Evolutionary conservation across 2,329 filamentous ascomycete species (phyloP).

Genomic region (Bipolaris oryzae): DNA sequence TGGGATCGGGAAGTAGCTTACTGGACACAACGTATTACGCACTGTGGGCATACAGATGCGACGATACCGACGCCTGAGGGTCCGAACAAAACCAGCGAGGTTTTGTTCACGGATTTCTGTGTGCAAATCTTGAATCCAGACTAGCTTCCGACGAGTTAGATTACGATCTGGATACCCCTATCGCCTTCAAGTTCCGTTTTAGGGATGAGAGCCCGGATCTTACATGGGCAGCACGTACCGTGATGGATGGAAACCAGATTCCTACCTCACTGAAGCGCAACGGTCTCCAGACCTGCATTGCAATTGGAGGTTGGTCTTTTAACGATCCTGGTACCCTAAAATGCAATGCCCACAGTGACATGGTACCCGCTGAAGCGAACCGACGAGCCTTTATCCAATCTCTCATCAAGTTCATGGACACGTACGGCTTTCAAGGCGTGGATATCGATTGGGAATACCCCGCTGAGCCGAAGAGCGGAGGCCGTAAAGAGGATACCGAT

Average conservation of each 20-base stretch:
- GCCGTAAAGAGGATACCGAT: conserved; percentile 41
- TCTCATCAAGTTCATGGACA: conserved; percentile 47
- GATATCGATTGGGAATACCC: conserved; percentile 56
- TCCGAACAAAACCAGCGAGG: conserved; percentile 18
- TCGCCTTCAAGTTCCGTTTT: not conserved
- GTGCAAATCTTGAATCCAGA: not conserved
- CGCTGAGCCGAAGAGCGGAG: conserved; percentile 43
- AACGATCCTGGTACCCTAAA: conserved; percentile 43
- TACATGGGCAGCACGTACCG: too few species aligned
- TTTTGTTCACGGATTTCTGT: conserved; percentile 3
- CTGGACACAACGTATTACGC: conserved; percentile 10
- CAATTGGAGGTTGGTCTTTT: conserved; percentile 53
- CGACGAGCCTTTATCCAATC: not conserved
- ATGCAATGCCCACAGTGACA: conserved; percentile 36
- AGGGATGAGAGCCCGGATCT: not conserved
- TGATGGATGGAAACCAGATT: too few species aligned
- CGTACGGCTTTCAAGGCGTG: conserved; percentile 52
- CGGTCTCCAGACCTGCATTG: conserved; percentile 47
- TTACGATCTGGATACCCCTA: not conserved
- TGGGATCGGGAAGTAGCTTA: too few species aligned
- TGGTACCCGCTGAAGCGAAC: conserved; percentile 28
- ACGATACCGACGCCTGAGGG: conserved; percentile 1
- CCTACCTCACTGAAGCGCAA: conserved; percentile 44
- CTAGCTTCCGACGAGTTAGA: too few species aligned
- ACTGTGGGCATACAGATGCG: not conserved